Conservation (phyloP, 352 stramenopile species). For the Globisporangium megalacanthum region DNA sequence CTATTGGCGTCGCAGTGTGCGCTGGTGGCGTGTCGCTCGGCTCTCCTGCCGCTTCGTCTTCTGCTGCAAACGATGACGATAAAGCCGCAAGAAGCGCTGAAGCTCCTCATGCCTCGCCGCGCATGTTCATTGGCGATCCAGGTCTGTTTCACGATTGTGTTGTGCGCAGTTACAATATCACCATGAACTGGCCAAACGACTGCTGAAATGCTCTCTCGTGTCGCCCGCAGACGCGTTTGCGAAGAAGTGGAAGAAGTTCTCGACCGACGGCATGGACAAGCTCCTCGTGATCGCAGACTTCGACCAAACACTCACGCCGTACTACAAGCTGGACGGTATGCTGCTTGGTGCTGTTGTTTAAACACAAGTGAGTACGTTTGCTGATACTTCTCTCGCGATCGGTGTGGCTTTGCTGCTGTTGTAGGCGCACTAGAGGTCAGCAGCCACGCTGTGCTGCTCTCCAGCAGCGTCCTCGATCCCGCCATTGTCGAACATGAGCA, state of each 20-base stretch:
- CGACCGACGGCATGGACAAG: slow-evolving; percentile 51
- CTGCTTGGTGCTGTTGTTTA: background rate
- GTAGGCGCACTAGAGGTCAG: slow-evolving; percentile 6
- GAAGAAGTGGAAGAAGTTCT: slow-evolving; percentile 74
- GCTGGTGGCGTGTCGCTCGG: background rate
- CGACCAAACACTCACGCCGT: slow-evolving; percentile 75
- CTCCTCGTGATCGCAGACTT: slow-evolving; percentile 82
- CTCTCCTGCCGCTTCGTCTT: background rate
- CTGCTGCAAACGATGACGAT: slow-evolving; percentile 12
- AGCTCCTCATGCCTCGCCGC: slow-evolving; percentile 13
- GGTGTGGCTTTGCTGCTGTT: too few species aligned
- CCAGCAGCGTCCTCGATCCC: slow-evolving; percentile 35
- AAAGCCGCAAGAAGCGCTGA: slow-evolving; percentile 6
- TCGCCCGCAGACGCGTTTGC: slow-evolving; percentile 46
- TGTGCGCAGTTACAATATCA: too few species aligned
- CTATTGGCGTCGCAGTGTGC: background rate
- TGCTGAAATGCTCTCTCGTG: too few species aligned
- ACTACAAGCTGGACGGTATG: slow-evolving; percentile 44
- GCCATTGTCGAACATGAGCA: slow-evolving; percentile 20
- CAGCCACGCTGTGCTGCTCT: slow-evolving; percentile 45
- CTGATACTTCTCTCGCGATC: too few species aligned
- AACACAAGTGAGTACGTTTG: too few species aligned
- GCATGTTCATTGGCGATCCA: slow-evolving; percentile 19
- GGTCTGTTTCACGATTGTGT: background rate
- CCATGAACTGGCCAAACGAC: too few species aligned